Evolutionary conservation across 1,139 yeast genomes (phyloP), one percentile per base, ranked within the genome.

Genomic region (Sugiyamaella pinicola): DNA sequence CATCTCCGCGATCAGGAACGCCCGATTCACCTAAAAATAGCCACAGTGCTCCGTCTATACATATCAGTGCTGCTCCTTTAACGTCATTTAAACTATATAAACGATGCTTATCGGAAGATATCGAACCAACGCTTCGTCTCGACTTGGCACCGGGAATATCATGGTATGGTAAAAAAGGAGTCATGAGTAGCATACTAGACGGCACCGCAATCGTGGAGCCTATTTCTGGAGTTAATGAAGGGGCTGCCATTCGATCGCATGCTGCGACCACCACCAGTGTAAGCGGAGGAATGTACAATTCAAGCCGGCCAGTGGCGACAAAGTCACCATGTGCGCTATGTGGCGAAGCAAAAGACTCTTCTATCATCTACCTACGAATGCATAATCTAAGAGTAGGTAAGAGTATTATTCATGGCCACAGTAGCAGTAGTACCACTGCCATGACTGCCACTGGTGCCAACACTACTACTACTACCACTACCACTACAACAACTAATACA

Each of bases 151-250:
- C 85, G 1, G 84, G 83, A 9, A 68, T 84, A 51, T 76, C 83
- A 33, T 82, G 84, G 82, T 71, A 82, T 49, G 78, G 76, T 38
- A 75, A 80, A 57, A 76, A 84, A 61, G 76, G 82, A 41, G 78
- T 88, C 57, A 75, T 90, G 79, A 71, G 76, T 50, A 79, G 84
- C 33, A 77, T 91, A 58, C 77, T 86, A 39, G 96, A 90, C 51
- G 96, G 96, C 4, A 78, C 85, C 45, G 90, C 88, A 6, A 78
- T 83, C 12, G 84, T 93, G 39, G 96, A 90, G 69, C 98, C 99
- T 0, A 79, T 91, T 12, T 84, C 90, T 52, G 95, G 93, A 0
- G 79, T 86, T 34, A 89, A 88, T 63, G 96, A 89, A 66, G 79
- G 59, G 6, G 26, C 49, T 13, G 29, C 15, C 34, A 29, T 42